Conservation (phyloP, 2,329 filamentous ascomycete species). For the Dothistroma pini region DNA sequence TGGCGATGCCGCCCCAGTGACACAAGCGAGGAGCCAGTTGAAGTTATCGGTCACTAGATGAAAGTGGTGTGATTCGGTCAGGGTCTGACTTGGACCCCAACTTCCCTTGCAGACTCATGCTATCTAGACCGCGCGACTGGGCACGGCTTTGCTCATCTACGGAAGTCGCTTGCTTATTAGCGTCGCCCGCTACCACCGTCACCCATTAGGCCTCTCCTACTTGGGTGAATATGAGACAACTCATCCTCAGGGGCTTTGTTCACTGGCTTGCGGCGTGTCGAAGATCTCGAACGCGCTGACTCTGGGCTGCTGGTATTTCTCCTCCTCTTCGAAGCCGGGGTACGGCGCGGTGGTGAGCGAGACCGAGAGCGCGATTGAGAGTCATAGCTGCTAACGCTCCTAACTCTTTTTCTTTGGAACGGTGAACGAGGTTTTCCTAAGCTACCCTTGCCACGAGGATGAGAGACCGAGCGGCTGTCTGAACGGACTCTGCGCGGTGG, state of each 20-base stretch:
- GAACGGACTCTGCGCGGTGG: conserved; percentile 27
- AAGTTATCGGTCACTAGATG: background rate
- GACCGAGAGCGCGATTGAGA: conserved; percentile 25
- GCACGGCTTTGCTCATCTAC: conserved; percentile 4
- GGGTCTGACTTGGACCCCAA: background rate
- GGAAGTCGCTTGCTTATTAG: conserved; percentile 10
- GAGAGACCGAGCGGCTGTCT: conserved; percentile 24
- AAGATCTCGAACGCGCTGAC: conserved; percentile 26
- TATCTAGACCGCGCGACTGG: background rate
- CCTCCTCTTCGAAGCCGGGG: conserved; percentile 25
- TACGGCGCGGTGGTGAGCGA: conserved; percentile 20
- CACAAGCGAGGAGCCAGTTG: background rate
- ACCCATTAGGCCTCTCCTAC: conserved; percentile 33
- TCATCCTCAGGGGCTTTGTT: conserved; percentile 24
- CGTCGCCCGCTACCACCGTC: conserved; percentile 19
- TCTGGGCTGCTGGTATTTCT: conserved; percentile 32
- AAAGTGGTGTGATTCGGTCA: background rate
- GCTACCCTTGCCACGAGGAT: conserved; percentile 16
- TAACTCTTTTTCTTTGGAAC: conserved; percentile 17
- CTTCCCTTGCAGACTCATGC: background rate
- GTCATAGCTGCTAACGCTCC: conserved; percentile 25
- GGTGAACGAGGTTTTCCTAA: conserved; percentile 21
- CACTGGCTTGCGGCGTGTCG: conserved; percentile 18
- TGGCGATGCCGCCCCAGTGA: background rate
- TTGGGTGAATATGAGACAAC: conserved; percentile 36